Percentiles rank a stretch among this genome's conserved stretches.
phyloP scores from a whole-genome alignment of 345 rosid species.

The Garcia nutans region DNA sequence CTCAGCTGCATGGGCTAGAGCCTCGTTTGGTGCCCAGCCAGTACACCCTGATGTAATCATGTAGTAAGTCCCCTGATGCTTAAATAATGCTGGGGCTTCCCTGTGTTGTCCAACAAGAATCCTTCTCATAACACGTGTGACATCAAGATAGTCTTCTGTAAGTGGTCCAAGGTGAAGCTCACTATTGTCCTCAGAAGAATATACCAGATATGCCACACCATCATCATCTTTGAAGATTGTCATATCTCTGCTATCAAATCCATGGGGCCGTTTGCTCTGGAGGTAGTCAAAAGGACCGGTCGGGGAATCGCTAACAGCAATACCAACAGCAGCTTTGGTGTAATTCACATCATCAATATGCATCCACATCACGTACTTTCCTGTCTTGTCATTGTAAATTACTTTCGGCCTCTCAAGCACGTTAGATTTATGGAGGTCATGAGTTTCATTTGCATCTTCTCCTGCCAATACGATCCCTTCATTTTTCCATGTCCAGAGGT shows the following conservation, averaged over 20 bases:
- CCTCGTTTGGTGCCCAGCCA: constrained; percentile 98
- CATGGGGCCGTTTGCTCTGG: constrained; percentile 76
- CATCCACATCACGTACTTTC: constrained; percentile 97
- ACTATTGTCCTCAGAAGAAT: constrained; percentile 83
- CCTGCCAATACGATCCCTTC: constrained; percentile 83
- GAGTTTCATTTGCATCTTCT: constrained; percentile 65
- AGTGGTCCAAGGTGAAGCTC: constrained; percentile 91
- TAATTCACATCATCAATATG: constrained; percentile 88
- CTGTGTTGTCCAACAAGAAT: constrained; percentile 68
- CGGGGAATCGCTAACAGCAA: constrained; percentile 69
- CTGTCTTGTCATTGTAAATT: constrained; percentile 63
- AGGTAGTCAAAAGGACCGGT: constrained; percentile 81
- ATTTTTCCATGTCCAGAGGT: constrained; percentile 87
- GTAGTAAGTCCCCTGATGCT: constrained; percentile 73
- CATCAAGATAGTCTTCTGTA: constrained; percentile 66
- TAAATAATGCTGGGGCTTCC: constrained; percentile 91
- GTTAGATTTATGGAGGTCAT: constrained; percentile 75
- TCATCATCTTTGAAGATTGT: constrained; percentile 86
- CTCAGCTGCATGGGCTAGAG: constrained; percentile 78
- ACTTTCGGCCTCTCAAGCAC: constrained; percentile 97
- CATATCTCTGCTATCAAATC: constrained; percentile 91
- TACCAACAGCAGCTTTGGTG: constrained; percentile 87
- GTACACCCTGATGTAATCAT: constrained; percentile 93
- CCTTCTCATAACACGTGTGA: constrained; percentile 48
- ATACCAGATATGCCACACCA: constrained; percentile 69